Percentiles rank a stretch among this genome's conserved stretches.
These are phyloP conservation scores for Pseudisothecium myosuroides DNA, from an alignment of 225 moss, liverwort and hornwort genomes.

Conservation along the genomic window DNA sequence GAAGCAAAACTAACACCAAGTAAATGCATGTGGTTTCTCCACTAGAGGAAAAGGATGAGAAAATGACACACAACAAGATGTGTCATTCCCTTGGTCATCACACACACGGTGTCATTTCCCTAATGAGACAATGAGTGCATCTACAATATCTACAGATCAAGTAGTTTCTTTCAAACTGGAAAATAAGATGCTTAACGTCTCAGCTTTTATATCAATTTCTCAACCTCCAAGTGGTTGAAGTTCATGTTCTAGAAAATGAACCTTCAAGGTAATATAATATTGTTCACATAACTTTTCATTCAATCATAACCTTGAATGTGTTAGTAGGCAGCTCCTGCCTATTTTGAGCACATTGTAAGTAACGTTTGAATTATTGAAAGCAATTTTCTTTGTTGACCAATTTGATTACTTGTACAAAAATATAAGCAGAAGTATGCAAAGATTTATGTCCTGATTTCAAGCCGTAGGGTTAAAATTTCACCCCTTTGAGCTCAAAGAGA, in stretches of 20 bases:
- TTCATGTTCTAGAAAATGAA: background rate
- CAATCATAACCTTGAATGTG: no score
- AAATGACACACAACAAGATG: background rate
- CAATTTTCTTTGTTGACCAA: background rate
- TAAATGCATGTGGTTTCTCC: background rate
- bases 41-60: background rate
- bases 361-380: background rate
- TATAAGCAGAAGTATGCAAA: background rate
- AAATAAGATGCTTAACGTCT: background rate
- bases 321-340: no score
- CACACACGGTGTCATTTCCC: rapidly evolving
- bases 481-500: background rate
- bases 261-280: background rate
- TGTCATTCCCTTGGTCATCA: background rate
- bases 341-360: no score
- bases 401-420: background rate
- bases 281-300: background rate
- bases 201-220: background rate
- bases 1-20: no score
- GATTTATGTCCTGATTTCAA: background rate
- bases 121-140: background rate
- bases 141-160: background rate
- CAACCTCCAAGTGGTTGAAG: background rate
- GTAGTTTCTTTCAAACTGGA: background rate
- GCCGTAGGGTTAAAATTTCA: background rate